Evolutionary conservation across 1,139 yeast species (phyloP).

Genomic region (Saccharomyces pastorianus): DNA sequence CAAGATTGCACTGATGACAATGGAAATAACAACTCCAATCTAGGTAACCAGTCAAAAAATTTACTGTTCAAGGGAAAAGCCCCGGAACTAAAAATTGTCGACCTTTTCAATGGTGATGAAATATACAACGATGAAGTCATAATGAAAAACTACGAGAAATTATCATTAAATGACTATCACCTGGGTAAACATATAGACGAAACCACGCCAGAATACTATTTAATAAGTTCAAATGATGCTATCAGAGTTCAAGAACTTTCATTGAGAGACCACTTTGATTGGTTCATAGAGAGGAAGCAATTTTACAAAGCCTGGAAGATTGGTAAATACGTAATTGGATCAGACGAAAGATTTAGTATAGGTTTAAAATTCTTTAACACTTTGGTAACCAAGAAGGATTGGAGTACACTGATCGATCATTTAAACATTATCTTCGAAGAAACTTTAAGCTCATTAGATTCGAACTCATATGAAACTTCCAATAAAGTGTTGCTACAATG

Average conservation of each 20-base stretch:
- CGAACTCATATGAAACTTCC: slow-evolving; percentile 18
- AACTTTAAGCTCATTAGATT: background rate
- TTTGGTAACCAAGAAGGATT: slow-evolving; percentile 43
- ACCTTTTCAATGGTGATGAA: slow-evolving; percentile 61
- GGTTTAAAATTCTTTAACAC: slow-evolving; percentile 59
- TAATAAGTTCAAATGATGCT: slow-evolving; percentile 76
- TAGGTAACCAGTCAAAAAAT: slow-evolving; percentile 10
- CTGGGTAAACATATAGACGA: slow-evolving; percentile 43
- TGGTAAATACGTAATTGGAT: slow-evolving; percentile 48
- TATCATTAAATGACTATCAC: slow-evolving; percentile 77
- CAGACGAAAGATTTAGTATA: slow-evolving; percentile 44
- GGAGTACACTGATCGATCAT: slow-evolving; percentile 35
- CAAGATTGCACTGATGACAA: background rate
- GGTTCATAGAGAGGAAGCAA: slow-evolving; percentile 54
- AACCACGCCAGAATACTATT: slow-evolving; percentile 43
- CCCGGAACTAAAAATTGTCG: slow-evolving; percentile 70
- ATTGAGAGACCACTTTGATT: slow-evolving; percentile 57
- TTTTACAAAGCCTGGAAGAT: slow-evolving; percentile 72
- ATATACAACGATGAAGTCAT: slow-evolving; percentile 78
- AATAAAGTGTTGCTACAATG: slow-evolving; percentile 45
- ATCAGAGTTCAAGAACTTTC: slow-evolving; percentile 67
- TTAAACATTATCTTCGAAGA: background rate
- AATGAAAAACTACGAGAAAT: slow-evolving; percentile 46
- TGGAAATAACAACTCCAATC: slow-evolving; percentile 17
- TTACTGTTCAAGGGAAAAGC: slow-evolving; percentile 28